These are phyloP conservation scores for Penicillium sp. DNA, from an alignment of 2,329 filamentous ascomycete genomes.

Conservation along the genomic window DNA sequence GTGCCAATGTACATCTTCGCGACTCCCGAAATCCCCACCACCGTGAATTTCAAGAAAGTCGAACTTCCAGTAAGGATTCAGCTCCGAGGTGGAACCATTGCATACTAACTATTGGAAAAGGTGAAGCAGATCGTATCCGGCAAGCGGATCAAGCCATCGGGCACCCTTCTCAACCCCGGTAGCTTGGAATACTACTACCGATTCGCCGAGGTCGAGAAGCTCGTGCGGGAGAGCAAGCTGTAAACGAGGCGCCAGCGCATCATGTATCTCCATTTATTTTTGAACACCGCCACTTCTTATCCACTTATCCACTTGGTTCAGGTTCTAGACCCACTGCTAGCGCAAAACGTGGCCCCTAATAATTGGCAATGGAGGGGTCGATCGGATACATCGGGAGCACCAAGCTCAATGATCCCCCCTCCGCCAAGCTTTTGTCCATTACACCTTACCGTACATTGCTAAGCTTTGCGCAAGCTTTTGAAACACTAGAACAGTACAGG, in stretches of 20 bases:
- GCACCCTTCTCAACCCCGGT: constrained; percentile 73
- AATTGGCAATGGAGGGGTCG: constrained; percentile 1
- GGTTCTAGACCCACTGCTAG: constrained; percentile 3
- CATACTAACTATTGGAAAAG: too few species aligned
- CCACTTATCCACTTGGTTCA: background rate
- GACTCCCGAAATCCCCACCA: constrained; percentile 77
- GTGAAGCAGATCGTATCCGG: constrained; percentile 81
- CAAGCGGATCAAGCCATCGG: constrained; percentile 69
- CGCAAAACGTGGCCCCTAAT: constrained; percentile 4
- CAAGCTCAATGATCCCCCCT: background rate
- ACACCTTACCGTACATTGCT: too few species aligned
- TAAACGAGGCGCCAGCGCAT: constrained; percentile 3
- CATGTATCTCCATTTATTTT: background rate
- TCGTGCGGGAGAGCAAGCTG: constrained; percentile 23
- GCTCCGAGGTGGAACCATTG: too few species aligned
- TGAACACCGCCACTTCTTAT: background rate
- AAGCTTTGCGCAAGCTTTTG: constrained; percentile 14
- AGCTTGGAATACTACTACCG: constrained; percentile 76
- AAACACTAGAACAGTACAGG: background rate
- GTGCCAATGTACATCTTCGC: constrained; percentile 79
- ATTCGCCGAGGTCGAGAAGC: constrained; percentile 70
- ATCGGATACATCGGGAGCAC: constrained; percentile 13
- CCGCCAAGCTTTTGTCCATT: constrained; percentile 23
- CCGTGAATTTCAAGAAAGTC: constrained; percentile 82
- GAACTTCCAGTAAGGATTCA: constrained; percentile 60